Base-by-base conservation (phyloP, 805 yeast species). In the Wickerhamiella sergipiensis region DNA sequence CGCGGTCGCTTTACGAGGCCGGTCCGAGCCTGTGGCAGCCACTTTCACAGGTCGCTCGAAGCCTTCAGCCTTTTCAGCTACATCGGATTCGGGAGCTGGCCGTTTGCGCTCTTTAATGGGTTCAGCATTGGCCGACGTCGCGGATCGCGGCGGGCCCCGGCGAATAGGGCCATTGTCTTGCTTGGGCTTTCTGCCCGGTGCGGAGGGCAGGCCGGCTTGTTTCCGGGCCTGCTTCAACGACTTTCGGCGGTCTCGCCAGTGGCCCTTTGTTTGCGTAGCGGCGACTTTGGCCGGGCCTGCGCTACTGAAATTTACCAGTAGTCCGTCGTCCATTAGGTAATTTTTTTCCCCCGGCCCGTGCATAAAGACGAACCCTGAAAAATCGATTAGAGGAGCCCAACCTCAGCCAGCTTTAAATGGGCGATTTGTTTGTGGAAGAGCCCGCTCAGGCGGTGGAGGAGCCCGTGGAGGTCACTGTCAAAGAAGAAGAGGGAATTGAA, bases 301-400 rank as follows among this genome's bases (percentile, higher is more conserved):
- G 3, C 73, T 67, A 26, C 81, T 76, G 61, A 90, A 81, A 64
- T 90, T 90, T 60, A 90, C 64, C 59, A 89, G 67, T 67, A 89
- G 60, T 2, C 85, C 92, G 61, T 82, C 92, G 40, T 59, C 61
- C 64, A 61, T 53, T 52, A 52, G 45, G 38, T 52, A 50, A 50
- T 53, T 53, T 51, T 50, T 48, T 45, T 46, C 43, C 45, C 40
- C 42, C 47, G 43, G 6, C 38, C 15, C 6, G 18, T 6, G 15
- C 9, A 7, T 15, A 9, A 6, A 18, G n/a, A 19, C 24, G 3
- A 18, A 10, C 43, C 18, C 24, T 29, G 33, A 29, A 29, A 29
- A 29, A 29, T 29, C n/a, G n/a, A n/a, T n/a, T n/a, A n/a, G n/a
- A n/a, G n/a, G n/a, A n/a, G n/a, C n/a, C n/a, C n/a, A n/a, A n/a